Percentiles rank a stretch among this genome's conserved stretches.
These are phyloP conservation scores for Saccharomyces hybrid DNA, from an alignment of 1,139 yeast genomes.

Conservation along the genomic window DNA sequence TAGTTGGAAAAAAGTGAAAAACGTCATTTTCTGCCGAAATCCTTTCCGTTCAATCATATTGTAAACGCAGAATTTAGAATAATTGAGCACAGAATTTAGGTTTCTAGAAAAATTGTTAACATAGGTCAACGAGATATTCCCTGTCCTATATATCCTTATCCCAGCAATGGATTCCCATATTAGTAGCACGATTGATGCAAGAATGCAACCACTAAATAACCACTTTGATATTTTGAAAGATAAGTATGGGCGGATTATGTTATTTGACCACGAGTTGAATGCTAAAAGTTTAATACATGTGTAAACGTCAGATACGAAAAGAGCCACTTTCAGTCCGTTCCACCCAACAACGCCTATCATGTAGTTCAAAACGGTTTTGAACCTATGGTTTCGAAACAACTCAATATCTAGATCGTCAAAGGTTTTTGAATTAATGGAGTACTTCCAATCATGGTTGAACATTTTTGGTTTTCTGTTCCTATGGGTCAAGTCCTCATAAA, in stretches of 20 bases:
- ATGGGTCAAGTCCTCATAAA: background rate
- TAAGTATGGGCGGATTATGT: slow-evolving; percentile 44
- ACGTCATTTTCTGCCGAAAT: slow-evolving; percentile 59
- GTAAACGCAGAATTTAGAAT: slow-evolving; percentile 66
- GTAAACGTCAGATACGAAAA: slow-evolving; percentile 67
- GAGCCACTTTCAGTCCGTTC: slow-evolving; percentile 47
- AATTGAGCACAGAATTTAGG: slow-evolving; percentile 48
- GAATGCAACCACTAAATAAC: slow-evolving; percentile 81
- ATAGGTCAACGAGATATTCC: slow-evolving; percentile 64
- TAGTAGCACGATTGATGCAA: slow-evolving; percentile 57
- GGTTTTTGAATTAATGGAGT: slow-evolving; percentile 25
- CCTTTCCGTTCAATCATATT: slow-evolving; percentile 56
- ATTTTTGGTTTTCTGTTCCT: slow-evolving; percentile 5
- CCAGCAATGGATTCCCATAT: slow-evolving; percentile 57
- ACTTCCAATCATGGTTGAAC: slow-evolving; percentile 24
- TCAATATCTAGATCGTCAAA: slow-evolving; percentile 37
- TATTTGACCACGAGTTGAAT: slow-evolving; percentile 63
- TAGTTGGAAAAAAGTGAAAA: slow-evolving; percentile 58
- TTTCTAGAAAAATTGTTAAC: slow-evolving; percentile 58
- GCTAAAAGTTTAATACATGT: slow-evolving; percentile 71
- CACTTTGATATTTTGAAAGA: slow-evolving; percentile 63
- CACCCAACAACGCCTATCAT: slow-evolving; percentile 42
- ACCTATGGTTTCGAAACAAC: slow-evolving; percentile 47
- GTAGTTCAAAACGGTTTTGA: slow-evolving; percentile 50
- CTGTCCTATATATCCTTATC: slow-evolving; percentile 39